Conservation (phyloP, 495 filamentous ascomycete genomes). For the Xylaria sp. region DNA sequence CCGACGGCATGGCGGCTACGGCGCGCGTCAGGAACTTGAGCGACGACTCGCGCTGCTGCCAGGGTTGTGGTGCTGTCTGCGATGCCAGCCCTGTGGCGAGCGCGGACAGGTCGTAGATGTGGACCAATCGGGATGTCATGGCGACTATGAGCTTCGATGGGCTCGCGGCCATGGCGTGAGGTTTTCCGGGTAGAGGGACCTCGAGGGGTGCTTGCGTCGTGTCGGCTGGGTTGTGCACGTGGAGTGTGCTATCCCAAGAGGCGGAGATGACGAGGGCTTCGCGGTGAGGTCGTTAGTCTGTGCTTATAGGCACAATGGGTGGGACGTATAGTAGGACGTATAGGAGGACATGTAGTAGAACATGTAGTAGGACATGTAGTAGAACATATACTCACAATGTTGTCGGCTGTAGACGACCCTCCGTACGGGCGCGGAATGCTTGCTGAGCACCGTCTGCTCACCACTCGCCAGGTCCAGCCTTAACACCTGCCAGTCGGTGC, state of each 20-base stretch:
- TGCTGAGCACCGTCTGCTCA: conserved; percentile 75
- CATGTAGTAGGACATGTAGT: too few species aligned
- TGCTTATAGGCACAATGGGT: too few species aligned
- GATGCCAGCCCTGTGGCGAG: conserved; percentile 64
- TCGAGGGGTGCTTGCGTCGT: conserved; percentile 55
- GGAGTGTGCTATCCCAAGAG: conserved; percentile 91
- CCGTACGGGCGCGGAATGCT: conserved; percentile 79
- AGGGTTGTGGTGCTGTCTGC: conserved; percentile 65
- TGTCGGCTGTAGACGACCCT: conserved; percentile 80
- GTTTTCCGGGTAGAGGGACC: conserved; percentile 79
- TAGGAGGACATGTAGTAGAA: too few species aligned
- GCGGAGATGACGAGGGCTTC: conserved; percentile 77
- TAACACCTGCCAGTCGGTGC: conserved; percentile 84
- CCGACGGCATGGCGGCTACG: conserved; percentile 96
- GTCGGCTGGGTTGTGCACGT: conserved; percentile 71
- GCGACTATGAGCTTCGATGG: conserved; percentile 88
- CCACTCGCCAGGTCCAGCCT: conserved; percentile 77
- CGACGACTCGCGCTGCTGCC: conserved; percentile 88
- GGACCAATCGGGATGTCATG: conserved; percentile 88
- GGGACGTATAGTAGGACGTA: too few species aligned
- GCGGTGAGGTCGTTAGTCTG: conserved; percentile 25
- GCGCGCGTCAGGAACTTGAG: conserved; percentile 95
- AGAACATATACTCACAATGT: conserved; percentile 62
- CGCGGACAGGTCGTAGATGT: conserved; percentile 88
- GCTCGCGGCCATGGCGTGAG: conserved; percentile 82